Evolutionary conservation across 2,329 filamentous ascomycete species (phyloP), one percentile per base, ranked within the genome.

Genomic region (Aspergillus floridensis): DNA sequence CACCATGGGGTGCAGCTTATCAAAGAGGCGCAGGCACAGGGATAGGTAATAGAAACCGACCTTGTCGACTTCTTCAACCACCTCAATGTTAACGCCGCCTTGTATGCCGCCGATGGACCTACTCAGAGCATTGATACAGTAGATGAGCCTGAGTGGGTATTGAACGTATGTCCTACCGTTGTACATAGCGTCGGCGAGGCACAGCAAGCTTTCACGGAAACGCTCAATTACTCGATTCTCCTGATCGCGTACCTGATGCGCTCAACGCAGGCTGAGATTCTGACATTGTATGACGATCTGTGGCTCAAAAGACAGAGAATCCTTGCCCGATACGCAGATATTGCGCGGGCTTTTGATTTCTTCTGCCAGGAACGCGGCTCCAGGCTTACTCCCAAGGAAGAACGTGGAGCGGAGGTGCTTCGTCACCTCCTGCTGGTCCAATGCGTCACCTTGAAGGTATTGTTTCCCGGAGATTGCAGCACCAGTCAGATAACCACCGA

Each of bases 171-270:
- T 10, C 12, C 19, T 5, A 19, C 14, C 1, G 24, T 3, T 4
- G 19, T 58, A 12, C 4, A 31, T 1, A 58, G 1, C 22, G 12
- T 58, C 6, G 21, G 31, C 4, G 49, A 44, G 0, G 49, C 50
- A 1, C 29, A 22, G 21, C 16, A 44, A n/a, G 21, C 31, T 4
- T 5, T 49, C 1, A 12, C 21, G 4, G 14, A 19, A 4, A 16
- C 63, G 4, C 49, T 62, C 3, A 53, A 59, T 41, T 38, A 38
- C 3, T 58, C 53, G 21, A 53, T 63, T 10, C 56, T 58, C 6
- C 63, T 65, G 29, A 52, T 66, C 7, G 60, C 60, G 14, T 29
- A 48, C 10, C 61, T 55, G 57, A 64, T 63, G 63, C 52, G 52
- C 16, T 41, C 57, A 1, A 50, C 62, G 16, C 49, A 41, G 4